phyloP scores from a whole-genome alignment of 2,329 filamentous ascomycete species.

The Monilinia polystroma region DNA sequence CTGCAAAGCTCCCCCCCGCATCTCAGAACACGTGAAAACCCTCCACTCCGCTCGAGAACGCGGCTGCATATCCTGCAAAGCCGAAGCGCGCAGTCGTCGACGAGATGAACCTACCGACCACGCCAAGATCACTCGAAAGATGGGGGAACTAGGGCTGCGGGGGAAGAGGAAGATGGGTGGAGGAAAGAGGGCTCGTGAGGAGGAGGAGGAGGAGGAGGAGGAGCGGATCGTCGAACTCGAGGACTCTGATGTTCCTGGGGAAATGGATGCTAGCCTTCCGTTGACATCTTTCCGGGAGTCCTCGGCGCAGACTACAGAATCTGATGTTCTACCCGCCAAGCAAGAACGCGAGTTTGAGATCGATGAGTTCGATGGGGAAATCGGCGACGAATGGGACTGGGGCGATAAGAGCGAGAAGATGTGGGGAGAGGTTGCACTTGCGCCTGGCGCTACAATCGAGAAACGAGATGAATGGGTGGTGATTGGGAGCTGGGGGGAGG shows the following conservation, averaged over 20 bases:
- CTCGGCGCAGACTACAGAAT: too few relatives aligned
- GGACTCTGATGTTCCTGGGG: too few relatives aligned
- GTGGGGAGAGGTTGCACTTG: neutral
- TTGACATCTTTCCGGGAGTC: too few relatives aligned
- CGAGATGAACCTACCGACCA: rapidly evolving
- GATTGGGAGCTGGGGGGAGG: neutral
- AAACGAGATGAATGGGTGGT: neutral
- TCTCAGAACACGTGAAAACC: neutral
- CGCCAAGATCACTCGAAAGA: neutral
- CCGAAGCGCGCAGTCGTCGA: neutral
- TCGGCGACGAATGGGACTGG: neutral
- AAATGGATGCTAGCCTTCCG: too few relatives aligned
- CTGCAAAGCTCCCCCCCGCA: neutral
- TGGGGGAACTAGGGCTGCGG: neutral
- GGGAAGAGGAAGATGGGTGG: too few relatives aligned
- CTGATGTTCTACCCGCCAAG: too few relatives aligned
- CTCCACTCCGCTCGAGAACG: neutral
- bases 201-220: too few relatives aligned
- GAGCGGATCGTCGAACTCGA: too few relatives aligned
- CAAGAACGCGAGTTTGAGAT: neutral
- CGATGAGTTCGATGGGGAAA: neutral
- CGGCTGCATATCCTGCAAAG: neutral
- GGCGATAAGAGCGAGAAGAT: neutral
- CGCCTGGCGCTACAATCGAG: neutral
- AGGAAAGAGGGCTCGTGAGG: too few relatives aligned